These are phyloP conservation scores for Penicillium roqueforti DNA, from an alignment of 495 filamentous ascomycete species.

Conservation along the genomic window DNA sequence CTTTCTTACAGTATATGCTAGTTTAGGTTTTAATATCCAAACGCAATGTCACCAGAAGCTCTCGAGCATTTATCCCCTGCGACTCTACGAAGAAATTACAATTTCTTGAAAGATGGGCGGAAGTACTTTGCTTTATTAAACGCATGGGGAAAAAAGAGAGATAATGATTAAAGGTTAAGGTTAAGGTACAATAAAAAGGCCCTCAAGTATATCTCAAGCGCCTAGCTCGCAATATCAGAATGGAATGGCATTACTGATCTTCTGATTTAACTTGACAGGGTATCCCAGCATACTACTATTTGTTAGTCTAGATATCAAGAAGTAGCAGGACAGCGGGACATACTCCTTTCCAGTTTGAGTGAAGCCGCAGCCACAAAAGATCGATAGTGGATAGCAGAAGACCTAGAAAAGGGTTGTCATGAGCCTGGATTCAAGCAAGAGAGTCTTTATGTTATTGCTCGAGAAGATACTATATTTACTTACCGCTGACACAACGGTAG, in stretches of 20 bases:
- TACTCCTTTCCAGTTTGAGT: constrained; percentile 56
- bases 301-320: constrained; percentile 10
- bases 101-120: neutral
- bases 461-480: constrained; percentile 15
- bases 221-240: constrained; percentile 28
- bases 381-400: constrained; percentile 54
- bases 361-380: constrained; percentile 57
- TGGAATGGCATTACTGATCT: constrained; percentile 52
- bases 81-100: neutral
- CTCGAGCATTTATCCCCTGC: neutral
- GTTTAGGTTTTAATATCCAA: neutral
- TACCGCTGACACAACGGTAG: constrained; percentile 50
- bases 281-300: constrained; percentile 46
- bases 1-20: neutral
- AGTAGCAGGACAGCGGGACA: constrained; percentile 10
- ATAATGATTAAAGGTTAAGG: too few relatives aligned
- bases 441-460: neutral
- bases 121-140: neutral
- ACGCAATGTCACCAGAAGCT: neutral
- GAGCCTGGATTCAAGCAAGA: constrained; percentile 4
- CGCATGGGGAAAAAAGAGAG: neutral
- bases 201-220: neutral
- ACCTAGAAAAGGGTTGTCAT: constrained; percentile 31
- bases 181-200: neutral
- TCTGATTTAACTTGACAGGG: constrained; percentile 52